Conservation (phyloP, 345 rosid genomes). For the Lepidium sativum region DNA sequence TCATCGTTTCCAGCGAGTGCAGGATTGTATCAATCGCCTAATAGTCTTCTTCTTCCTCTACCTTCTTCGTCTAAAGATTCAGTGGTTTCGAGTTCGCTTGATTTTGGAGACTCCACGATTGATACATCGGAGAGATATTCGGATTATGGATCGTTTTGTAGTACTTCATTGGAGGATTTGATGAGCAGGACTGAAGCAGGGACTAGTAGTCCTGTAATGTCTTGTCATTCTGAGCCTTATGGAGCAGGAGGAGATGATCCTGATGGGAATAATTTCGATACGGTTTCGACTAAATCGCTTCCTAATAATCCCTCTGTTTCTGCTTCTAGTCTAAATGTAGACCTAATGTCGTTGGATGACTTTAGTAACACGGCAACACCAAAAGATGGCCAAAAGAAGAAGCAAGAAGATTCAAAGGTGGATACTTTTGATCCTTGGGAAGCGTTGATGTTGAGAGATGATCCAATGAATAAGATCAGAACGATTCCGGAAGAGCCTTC, state of each 20-base stretch:
- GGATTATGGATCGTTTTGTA: constrained; percentile 30
- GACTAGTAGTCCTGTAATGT: constrained; percentile 29
- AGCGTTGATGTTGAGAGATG: constrained; percentile 24
- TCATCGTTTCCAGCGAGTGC: constrained; percentile 39
- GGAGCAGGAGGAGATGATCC: constrained; percentile 20
- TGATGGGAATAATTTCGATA: constrained; percentile 15
- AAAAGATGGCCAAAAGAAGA: constrained; percentile 1
- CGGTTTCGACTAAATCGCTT: constrained; percentile 26
- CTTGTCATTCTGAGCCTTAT: constrained; percentile 27
- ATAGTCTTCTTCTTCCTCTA: constrained; percentile 17
- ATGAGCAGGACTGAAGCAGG: constrained; percentile 31
- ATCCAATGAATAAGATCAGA: background rate
- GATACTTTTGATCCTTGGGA: constrained; percentile 17
- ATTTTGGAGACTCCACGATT: constrained; percentile 11
- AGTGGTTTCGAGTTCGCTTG: constrained; percentile 14
- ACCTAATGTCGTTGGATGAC: constrained; percentile 34
- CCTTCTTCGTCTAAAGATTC: constrained; percentile 3
- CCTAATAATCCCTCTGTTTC: constrained; percentile 24
- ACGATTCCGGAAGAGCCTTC: background rate
- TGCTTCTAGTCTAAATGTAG: constrained; percentile 6
- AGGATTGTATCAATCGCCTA: too few species aligned
- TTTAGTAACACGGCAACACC: background rate
- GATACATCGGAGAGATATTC: constrained; percentile 30
- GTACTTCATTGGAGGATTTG: constrained; percentile 52
- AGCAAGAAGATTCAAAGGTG: background rate